These are phyloP conservation scores for Lanmaoa pseudosensibilis DNA, from an alignment of 768 basidiomycete species.

Conservation along the genomic window DNA sequence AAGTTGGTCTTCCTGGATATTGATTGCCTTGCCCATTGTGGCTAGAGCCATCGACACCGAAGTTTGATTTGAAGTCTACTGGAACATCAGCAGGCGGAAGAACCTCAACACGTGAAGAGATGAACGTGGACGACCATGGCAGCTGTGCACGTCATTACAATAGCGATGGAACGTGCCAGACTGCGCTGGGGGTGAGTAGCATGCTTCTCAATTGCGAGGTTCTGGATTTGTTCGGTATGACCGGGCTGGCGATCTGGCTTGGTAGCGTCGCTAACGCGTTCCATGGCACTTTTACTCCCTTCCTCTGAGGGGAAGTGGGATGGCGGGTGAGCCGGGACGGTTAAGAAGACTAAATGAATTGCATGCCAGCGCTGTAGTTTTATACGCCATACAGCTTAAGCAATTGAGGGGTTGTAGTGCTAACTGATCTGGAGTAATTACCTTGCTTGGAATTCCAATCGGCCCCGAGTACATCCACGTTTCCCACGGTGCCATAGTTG, in stretches of 20 bases:
- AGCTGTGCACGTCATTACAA: conserved; percentile 40
- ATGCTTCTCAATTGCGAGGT: conserved; percentile 9
- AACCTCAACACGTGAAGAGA: background rate
- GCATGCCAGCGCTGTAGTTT: conserved; percentile 8
- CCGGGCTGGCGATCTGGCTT: conserved; percentile 13
- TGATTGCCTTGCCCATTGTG: conserved; percentile 48
- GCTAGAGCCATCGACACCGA: conserved; percentile 53
- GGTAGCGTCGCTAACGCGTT: conserved; percentile 13
- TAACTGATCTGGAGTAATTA: conserved; percentile 4
- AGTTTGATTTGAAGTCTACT: conserved; percentile 37
- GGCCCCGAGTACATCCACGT: no score
- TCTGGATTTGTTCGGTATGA: conserved; percentile 3
- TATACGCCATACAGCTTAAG: conserved; percentile 18
- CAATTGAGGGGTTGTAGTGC: background rate
- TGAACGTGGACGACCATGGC: conserved; percentile 40
- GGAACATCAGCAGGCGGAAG: background rate
- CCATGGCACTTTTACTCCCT: conserved; percentile 6
- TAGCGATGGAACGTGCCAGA: conserved; percentile 26
- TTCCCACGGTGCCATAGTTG: no score
- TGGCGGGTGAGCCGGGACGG: background rate
- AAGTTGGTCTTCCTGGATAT: conserved; percentile 50
- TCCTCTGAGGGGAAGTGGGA: conserved; percentile 4
- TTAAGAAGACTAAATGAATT: background rate
- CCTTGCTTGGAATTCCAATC: no score
- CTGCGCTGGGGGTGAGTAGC: conserved; percentile 17